A percentile compares a stretch with the other conserved stretches of the same genome.
These are phyloP conservation scores for Pseudopediastrum boryanum DNA, from an alignment of 139 green algal genomes.

Conservation along the genomic window DNA sequence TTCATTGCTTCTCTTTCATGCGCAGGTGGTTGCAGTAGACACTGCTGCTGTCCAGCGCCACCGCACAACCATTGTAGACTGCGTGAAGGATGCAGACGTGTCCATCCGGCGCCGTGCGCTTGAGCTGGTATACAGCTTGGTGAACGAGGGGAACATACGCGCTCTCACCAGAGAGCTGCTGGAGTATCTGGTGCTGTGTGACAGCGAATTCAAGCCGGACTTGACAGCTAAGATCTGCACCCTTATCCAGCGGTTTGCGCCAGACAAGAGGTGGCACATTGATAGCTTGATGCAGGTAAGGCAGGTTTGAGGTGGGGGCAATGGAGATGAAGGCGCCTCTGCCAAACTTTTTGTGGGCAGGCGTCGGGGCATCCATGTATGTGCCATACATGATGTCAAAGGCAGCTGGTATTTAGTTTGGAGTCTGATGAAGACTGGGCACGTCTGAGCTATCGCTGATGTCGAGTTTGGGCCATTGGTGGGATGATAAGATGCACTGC, in stretches of 20 bases:
- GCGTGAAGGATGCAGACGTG: slow-evolving; percentile 90
- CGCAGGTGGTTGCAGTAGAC: slow-evolving; percentile 23
- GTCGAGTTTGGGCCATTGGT: too few relatives aligned
- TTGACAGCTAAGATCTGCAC: slow-evolving; percentile 90
- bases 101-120: slow-evolving; percentile 86
- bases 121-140: slow-evolving; percentile 90
- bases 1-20: slow-evolving; percentile 5
- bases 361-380: too few relatives aligned
- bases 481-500: too few relatives aligned
- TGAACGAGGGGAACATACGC: slow-evolving; percentile 62
- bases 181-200: slow-evolving; percentile 91
- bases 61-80: slow-evolving; percentile 94
- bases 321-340: neutral
- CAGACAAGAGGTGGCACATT: slow-evolving; percentile 91
- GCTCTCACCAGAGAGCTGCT: slow-evolving; percentile 91
- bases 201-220: slow-evolving; percentile 96
- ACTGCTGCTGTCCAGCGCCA: slow-evolving; percentile 91
- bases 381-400: too few relatives aligned
- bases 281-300: slow-evolving; percentile 83
- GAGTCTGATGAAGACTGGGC: too few relatives aligned
- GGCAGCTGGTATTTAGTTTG: too few relatives aligned
- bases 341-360: too few relatives aligned
- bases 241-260: slow-evolving; percentile 89
- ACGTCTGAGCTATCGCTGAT: too few relatives aligned
- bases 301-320: neutral